Percentiles rank a stretch among this genome's conserved stretches.
Conservation (phyloP, 2,329 filamentous ascomycete species). For the Tetracladium maxilliforme region DNA sequence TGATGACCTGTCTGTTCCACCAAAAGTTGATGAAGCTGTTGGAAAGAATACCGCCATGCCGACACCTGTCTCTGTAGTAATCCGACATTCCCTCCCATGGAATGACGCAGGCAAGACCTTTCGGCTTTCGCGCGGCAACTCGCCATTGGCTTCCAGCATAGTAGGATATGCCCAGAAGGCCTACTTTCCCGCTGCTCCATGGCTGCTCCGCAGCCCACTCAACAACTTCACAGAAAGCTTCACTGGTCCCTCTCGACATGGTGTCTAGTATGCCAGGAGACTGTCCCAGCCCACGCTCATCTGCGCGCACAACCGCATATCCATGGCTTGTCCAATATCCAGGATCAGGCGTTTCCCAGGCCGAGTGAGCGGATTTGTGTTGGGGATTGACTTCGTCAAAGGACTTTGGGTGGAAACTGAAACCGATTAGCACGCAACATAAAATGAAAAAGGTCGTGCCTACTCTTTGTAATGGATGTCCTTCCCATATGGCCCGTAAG, state of each 20-base stretch:
- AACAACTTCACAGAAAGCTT: conserved; percentile 33
- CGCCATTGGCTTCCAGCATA: conserved; percentile 38
- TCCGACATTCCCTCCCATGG: conserved; percentile 42
- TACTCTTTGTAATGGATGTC: conserved; percentile 48
- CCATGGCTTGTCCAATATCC: conserved; percentile 24
- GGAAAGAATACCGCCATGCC: conserved; percentile 46
- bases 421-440: conserved; percentile 2
- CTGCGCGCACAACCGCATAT: conserved; percentile 25
- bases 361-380: conserved; percentile 22
- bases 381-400: conserved; percentile 26
- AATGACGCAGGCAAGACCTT: conserved; percentile 32
- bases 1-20: conserved; percentile 53
- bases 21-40: conserved; percentile 45
- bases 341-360: conserved; percentile 27
- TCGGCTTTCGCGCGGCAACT: conserved; percentile 33
- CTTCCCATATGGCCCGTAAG: conserved; percentile 62
- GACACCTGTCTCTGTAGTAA: conserved; percentile 40
- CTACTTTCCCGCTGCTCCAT: conserved; percentile 34
- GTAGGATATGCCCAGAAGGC: conserved; percentile 33
- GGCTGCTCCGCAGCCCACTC: conserved; percentile 33
- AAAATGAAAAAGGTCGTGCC: conserved; percentile 4
- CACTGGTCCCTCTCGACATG: conserved; percentile 34
- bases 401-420: conserved; percentile 31
- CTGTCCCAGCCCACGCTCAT: conserved; percentile 34
- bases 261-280: conserved; percentile 35